Evolutionary conservation across 2,329 filamentous ascomycete species (phyloP).

Genomic region (Aureobasidium melanogenum): DNA sequence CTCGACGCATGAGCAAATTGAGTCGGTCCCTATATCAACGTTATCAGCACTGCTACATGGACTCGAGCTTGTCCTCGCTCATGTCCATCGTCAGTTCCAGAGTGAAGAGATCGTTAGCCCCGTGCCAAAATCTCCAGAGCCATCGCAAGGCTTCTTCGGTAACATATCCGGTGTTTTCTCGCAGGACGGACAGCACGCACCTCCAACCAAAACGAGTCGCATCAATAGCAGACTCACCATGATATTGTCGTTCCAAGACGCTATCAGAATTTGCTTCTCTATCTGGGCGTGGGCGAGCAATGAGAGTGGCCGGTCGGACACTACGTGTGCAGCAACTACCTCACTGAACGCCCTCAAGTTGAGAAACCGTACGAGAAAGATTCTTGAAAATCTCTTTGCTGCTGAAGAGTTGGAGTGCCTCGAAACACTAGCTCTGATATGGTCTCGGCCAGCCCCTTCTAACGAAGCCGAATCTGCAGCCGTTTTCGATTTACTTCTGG

Average conservation of each 20-base stretch:
- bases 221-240: slow-evolving; percentile 92
- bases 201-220: slow-evolving; percentile 70
- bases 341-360: slow-evolving; percentile 90
- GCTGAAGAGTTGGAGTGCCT: slow-evolving; percentile 89
- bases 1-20: slow-evolving; percentile 18
- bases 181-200: slow-evolving; percentile 49
- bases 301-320: slow-evolving; percentile 51
- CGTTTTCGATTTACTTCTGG: slow-evolving; percentile 79
- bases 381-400: slow-evolving; percentile 86
- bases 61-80: slow-evolving; percentile 80
- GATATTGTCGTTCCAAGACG: slow-evolving; percentile 91
- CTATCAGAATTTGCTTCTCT: slow-evolving; percentile 79
- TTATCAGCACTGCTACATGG: slow-evolving; percentile 84
- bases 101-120: slow-evolving; percentile 64
- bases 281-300: slow-evolving; percentile 89
- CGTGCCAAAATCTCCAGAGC: slow-evolving; percentile 67
- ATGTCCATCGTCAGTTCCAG: slow-evolving; percentile 62
- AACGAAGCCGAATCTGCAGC: slow-evolving; percentile 32
- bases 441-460: slow-evolving; percentile 48
- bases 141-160: slow-evolving; percentile 80
- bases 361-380: slow-evolving; percentile 76
- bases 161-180: slow-evolving; percentile 88
- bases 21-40: slow-evolving; percentile 39
- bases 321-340: slow-evolving; percentile 59
- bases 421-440: slow-evolving; percentile 81